Base-by-base conservation (phyloP, 495 filamentous ascomycete genomes). In the Annulohypoxylon moriforme region DNA sequence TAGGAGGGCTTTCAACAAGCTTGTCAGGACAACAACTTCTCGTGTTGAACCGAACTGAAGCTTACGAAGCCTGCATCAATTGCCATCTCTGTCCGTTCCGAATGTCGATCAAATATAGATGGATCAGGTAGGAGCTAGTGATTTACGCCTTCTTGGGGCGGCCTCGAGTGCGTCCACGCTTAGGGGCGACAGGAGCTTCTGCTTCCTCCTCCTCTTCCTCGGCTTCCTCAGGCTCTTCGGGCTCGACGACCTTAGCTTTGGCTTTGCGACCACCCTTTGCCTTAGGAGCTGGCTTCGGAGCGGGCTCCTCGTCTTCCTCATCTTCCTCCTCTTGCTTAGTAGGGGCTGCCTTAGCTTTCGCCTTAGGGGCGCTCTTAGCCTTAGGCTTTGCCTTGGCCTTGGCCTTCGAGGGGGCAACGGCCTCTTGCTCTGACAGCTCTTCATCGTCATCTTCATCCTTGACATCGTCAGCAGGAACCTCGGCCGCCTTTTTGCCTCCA, bases 381-480 rank as follows among this genome's bases (percentile, higher is more conserved):
- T 77, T 69, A 13, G 47, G 11, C 60, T 75, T 67, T 0, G 64
- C n/a, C 63, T 55, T 55, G 10, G 50, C 29, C 27, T 55, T 55
- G 29, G 50, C 14, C 50, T 68, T 59, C 8, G 57, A 47, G 29
- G 24, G 68, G 20, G 74, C 57, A 13, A 81, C 77, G 22, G 52
- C 73, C 20, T 77, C 78, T 16, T 80, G 80, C 29, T 74, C 75
- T 27, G 76, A 10, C 13, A 14, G 77, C 14, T 75, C 78, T 10
- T 77, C 78, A 9, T 76, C 80, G 16, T 77, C 77, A 18, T 74
- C 61, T 14, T 72, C 77, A n/a, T 71, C 55, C 29, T 78, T 71
- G 22, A 34, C 69, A 7, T 31, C 49, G 2, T 29, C 24, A 27
- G 31, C 57, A 65, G 33, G 71, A 20, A 40, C 58, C 44, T 75